A percentile compares a stretch with the other conserved stretches of the same genome.
Conservation (phyloP, 768 basidiomycete genomes). For the Hygrophorus pudorinus region DNA sequence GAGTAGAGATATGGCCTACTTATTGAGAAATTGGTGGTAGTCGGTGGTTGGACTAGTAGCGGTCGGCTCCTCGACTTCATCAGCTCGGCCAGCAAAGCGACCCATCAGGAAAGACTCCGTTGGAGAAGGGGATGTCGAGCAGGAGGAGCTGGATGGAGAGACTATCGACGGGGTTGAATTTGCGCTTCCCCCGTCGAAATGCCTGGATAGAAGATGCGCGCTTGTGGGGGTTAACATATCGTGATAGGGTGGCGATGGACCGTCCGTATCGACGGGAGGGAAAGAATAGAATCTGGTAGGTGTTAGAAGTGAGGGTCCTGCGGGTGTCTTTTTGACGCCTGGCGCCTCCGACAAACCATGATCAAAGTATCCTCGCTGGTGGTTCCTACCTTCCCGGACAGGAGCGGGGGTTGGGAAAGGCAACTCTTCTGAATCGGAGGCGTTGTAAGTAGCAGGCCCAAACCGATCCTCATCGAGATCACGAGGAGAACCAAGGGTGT, state of each 20-base stretch:
- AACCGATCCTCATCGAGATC: slow-evolving; percentile 29
- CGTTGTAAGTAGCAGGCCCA: slow-evolving; percentile 12
- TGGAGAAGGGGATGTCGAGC: slow-evolving; percentile 33
- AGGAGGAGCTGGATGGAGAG: slow-evolving; percentile 33
- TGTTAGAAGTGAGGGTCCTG: slow-evolving; percentile 31
- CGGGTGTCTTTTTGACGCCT: slow-evolving; percentile 35
- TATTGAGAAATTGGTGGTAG: slow-evolving; percentile 56
- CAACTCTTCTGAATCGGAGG: slow-evolving; percentile 19
- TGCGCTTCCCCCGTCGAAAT: slow-evolving; percentile 21
- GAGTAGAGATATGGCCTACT: slow-evolving; percentile 29
- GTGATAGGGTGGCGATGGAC: not conserved
- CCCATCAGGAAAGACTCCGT: slow-evolving; percentile 20
- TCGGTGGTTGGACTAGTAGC: slow-evolving; percentile 25
- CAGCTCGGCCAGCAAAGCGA: slow-evolving; percentile 4
- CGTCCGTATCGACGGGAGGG: slow-evolving; percentile 17
- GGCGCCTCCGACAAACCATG: slow-evolving; percentile 18
- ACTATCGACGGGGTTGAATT: slow-evolving; percentile 38
- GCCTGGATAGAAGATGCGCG: not conserved
- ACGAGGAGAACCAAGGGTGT: slow-evolving; percentile 40
- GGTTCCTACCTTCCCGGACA: slow-evolving; percentile 29
- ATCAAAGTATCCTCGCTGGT: slow-evolving; percentile 52
- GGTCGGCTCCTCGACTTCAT: slow-evolving; percentile 10
- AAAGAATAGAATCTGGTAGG: slow-evolving; percentile 26
- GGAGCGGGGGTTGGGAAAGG: slow-evolving; percentile 18
- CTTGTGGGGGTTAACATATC: not conserved